Evolutionary conservation across 805 yeast genomes (phyloP).

Genomic region (Limtongozyma cylindracea): DNA sequence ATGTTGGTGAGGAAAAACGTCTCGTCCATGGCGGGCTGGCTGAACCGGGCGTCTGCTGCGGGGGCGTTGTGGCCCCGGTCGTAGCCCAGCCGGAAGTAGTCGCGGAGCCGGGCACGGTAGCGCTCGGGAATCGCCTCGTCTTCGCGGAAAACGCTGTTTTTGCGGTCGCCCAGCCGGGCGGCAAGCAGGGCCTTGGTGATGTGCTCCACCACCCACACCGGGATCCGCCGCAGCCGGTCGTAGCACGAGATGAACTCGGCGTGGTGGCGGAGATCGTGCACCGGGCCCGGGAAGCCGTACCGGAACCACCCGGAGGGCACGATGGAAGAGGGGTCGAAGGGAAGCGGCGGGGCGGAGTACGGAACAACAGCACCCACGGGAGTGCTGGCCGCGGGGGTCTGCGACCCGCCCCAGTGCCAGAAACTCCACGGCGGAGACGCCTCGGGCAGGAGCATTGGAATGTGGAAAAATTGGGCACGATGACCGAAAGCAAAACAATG

Average conservation of each 20-base stretch:
- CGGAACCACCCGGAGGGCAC: constrained; percentile 66
- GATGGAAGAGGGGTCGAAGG: constrained; percentile 14
- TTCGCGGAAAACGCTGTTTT: constrained; percentile 64
- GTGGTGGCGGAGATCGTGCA: constrained; percentile 55
- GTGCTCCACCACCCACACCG: constrained; percentile 80
- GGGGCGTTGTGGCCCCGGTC: constrained; percentile 97
- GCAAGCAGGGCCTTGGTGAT: constrained; percentile 48
- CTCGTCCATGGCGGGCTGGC: constrained; percentile 84
- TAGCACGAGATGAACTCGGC: constrained; percentile 68
- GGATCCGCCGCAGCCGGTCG: constrained; percentile 67
- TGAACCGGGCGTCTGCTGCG: constrained; percentile 88
- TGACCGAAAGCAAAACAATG: too few relatives aligned
- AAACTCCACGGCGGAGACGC: too few relatives aligned
- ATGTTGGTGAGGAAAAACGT: constrained; percentile 79
- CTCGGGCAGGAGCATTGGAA: too few relatives aligned
- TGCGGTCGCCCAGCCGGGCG: constrained; percentile 39
- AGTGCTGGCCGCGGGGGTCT: too few relatives aligned
- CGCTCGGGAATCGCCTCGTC: constrained; percentile 57
- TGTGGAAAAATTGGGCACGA: too few relatives aligned
- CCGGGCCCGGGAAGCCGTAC: constrained; percentile 91
- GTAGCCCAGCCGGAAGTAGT: constrained; percentile 85
- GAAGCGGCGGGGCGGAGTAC: too few relatives aligned
- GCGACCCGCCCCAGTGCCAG: too few relatives aligned
- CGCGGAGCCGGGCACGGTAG: constrained; percentile 57
- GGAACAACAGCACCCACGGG: too few relatives aligned